A percentile compares a stretch with the other conserved stretches of the same genome.
Evolutionary conservation across 208 protist species (phyloP).

Genomic region (Leishmania turanica): DNA sequence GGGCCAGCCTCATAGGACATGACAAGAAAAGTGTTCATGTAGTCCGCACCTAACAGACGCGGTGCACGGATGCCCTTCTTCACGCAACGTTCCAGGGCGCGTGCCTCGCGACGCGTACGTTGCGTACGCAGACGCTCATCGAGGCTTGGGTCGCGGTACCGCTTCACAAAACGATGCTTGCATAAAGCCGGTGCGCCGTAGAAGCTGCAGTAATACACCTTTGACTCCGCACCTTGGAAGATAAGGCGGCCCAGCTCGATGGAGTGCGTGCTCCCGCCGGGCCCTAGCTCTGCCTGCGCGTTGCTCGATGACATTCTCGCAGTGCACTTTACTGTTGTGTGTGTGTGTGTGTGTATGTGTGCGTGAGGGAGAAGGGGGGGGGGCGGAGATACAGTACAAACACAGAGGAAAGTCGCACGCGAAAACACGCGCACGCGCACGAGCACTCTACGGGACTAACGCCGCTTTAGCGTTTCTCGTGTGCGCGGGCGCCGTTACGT

Average conservation of each 20-base stretch:
- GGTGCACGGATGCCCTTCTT: conserved; percentile 72
- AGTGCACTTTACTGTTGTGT: background rate
- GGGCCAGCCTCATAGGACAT: conserved; percentile 84
- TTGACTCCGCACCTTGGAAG: conserved; percentile 81
- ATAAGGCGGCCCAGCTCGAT: conserved; percentile 35
- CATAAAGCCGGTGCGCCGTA: conserved; percentile 59
- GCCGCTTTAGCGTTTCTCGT: background rate
- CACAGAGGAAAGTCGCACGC: background rate
- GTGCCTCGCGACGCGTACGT: conserved; percentile 78
- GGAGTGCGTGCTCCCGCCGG: background rate
- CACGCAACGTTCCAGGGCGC: conserved; percentile 60
- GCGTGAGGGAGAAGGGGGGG: background rate
- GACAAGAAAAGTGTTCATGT: conserved; percentile 49
- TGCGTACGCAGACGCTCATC: conserved; percentile 80
- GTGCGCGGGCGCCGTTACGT: too few species aligned
- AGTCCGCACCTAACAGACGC: conserved; percentile 63
- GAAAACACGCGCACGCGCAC: background rate
- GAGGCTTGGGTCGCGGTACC: conserved; percentile 73
- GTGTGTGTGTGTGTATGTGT: background rate
- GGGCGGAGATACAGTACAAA: background rate
- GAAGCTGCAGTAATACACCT: conserved; percentile 72
- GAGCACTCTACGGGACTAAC: background rate
- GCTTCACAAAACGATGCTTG: conserved; percentile 81
- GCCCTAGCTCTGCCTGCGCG: conserved; percentile 9
- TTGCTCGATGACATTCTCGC: background rate